Evolutionary conservation across 2,329 filamentous ascomycete genomes (phyloP), one percentile per base, ranked within the genome.

Genomic region (Gaeumannomyces sp.): DNA sequence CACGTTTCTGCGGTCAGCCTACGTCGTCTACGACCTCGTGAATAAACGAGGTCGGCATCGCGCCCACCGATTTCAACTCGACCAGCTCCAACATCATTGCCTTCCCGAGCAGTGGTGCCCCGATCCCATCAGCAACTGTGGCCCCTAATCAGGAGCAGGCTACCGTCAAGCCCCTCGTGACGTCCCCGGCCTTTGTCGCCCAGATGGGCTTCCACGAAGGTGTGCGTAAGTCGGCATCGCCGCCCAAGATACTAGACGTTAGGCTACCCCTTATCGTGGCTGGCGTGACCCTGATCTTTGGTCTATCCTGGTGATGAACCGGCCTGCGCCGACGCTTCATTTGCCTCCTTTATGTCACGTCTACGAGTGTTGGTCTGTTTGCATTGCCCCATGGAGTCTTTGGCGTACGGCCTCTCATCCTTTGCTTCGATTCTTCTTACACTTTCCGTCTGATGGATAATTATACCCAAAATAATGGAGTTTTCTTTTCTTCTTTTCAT

Each of bases 1-100:
- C 69, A 84, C 81, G 0, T 87, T 87, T 71, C 73, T 87, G 38
- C 80, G 85, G 64, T 86, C 83, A 1, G 84, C 84, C 1, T 87
- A 86, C 67, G 81, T 86, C 7, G 83, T 86, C 10, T 87, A 85
- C 67, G 85, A 87, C 67, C 74, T 86, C 27, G 77, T 80, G 62
- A 86, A 86, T 72, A 83, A n/a, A 85, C 71, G 76, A 86, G 69
- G 77, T 87, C 64, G 83, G 72, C 25, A 73, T 87, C 27, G 85
- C 84, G 4, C 75, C 78, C 22, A 85, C 85, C 14, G 77, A 84
- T 66, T 85, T 86, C 73, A 85, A 85, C 71, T 76, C 81, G 1
- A 83, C 81, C 1, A 69, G 73, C 10, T 79, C 77, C 57, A 81
- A 84, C 65, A 74, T 85, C 35, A 77, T 84, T 1, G 71, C 81